Evolutionary conservation across 1,284 basidiomycete genomes (phyloP).

Genomic region (Ceratobasidium sp.): DNA sequence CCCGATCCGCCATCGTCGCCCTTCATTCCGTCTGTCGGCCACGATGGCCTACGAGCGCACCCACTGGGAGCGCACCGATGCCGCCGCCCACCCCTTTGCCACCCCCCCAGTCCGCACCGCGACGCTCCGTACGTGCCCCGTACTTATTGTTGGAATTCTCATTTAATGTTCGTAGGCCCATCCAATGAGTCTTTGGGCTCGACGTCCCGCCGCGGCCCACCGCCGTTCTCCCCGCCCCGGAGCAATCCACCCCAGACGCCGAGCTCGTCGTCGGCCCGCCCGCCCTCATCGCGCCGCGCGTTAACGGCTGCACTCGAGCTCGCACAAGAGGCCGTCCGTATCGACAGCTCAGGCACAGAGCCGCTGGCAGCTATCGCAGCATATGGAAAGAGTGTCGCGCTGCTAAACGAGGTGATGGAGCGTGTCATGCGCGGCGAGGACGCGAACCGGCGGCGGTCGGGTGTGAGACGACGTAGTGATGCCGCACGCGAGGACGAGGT

Average conservation of each 20-base stretch:
- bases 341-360: slow-evolving; percentile 81
- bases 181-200: slow-evolving; percentile 32
- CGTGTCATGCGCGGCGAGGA: slow-evolving; percentile 80
- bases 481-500: slow-evolving; percentile 87
- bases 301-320: slow-evolving; percentile 79
- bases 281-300: slow-evolving; percentile 77
- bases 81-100: slow-evolving; percentile 28
- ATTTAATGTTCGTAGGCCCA: slow-evolving; percentile 13
- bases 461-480: slow-evolving; percentile 71
- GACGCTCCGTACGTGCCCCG: neutral
- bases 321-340: slow-evolving; percentile 80
- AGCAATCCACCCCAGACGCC: slow-evolving; percentile 30
- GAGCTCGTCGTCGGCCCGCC: slow-evolving; percentile 42
- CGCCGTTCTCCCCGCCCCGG: slow-evolving; percentile 25
- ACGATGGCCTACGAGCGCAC: slow-evolving; percentile 18
- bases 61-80: slow-evolving; percentile 7
- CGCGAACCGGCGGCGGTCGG: slow-evolving; percentile 64
- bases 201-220: slow-evolving; percentile 21
- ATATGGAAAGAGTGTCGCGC: slow-evolving; percentile 79
- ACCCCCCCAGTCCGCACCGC: neutral
- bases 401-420: slow-evolving; percentile 87
- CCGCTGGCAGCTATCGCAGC: slow-evolving; percentile 80
- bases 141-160: neutral
- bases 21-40: slow-evolving; percentile 7
- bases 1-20: slow-evolving; percentile 10